Conservation (phyloP, 1,284 basidiomycete species). For the Mycena sp. region DNA sequence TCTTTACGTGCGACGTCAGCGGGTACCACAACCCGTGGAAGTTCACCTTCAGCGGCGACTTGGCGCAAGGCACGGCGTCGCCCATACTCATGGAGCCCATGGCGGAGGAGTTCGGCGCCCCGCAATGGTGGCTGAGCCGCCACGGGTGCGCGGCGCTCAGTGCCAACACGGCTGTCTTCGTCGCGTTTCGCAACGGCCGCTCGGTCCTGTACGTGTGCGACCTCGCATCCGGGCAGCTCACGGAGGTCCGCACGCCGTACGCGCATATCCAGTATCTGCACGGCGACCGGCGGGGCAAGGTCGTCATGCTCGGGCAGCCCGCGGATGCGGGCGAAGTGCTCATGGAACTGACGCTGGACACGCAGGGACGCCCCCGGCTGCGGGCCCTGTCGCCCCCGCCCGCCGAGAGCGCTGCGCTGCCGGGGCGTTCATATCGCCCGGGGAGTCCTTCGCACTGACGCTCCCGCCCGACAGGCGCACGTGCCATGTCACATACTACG, state of each 20-base stretch:
- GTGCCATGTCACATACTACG: constrained; percentile 65
- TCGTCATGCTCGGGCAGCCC: no score
- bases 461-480: no score
- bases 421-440: constrained; percentile 49
- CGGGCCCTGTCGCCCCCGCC: neutral
- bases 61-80: neutral
- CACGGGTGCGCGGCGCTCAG: neutral
- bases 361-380: no score
- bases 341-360: no score
- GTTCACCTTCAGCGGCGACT: constrained; percentile 54
- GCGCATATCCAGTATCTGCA: no score
- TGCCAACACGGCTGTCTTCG: constrained; percentile 49
- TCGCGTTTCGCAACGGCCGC: constrained; percentile 57
- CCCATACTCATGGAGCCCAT: constrained; percentile 40
- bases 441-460: neutral
- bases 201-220: constrained; percentile 58
- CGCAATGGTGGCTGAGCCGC: constrained; percentile 39
- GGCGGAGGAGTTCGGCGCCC: constrained; percentile 64
- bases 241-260: no score
- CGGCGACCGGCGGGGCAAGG: no score
- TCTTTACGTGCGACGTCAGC: constrained; percentile 73
- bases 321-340: no score
- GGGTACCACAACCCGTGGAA: constrained; percentile 77
- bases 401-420: constrained; percentile 27
- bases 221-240: constrained; percentile 39